A percentile compares a stretch with the other conserved stretches of the same genome.
Evolutionary conservation across 2,329 filamentous ascomycete genomes (phyloP).

Genomic region (Coniosporium uncinatum): DNA sequence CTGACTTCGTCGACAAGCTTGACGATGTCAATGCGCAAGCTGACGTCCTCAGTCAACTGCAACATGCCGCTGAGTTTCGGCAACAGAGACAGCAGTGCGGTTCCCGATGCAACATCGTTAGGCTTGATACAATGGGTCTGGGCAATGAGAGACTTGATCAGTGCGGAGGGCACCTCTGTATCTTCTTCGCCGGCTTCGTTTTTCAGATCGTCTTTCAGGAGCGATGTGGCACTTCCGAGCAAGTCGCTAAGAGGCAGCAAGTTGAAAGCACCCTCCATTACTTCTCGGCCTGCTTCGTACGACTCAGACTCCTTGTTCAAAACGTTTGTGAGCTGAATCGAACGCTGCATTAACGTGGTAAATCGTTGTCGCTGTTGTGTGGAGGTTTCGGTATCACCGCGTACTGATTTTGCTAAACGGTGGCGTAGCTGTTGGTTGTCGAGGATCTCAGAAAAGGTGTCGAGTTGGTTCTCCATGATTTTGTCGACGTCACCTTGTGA

Average conservation of each 20-base stretch:
- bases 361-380: constrained; percentile 2
- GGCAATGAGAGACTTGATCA: constrained; percentile 73
- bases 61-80: constrained; percentile 75
- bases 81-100: constrained; percentile 71
- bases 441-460: too few species aligned
- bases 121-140: constrained; percentile 71
- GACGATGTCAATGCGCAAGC: constrained; percentile 80
- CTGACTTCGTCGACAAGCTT: constrained; percentile 89
- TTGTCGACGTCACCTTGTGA: too few species aligned
- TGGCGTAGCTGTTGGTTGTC: too few species aligned
- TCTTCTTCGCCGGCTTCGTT: constrained; percentile 77
- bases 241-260: constrained; percentile 85
- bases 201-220: too few species aligned
- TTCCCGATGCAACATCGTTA: constrained; percentile 61
- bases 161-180: constrained; percentile 68
- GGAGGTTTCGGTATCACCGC: constrained; percentile 1
- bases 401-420: too few species aligned
- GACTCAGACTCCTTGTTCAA: constrained; percentile 2
- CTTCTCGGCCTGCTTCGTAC: constrained; percentile 52
- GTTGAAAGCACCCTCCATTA: constrained; percentile 75
- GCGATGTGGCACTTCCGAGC: too few species aligned
- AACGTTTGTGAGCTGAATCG: constrained; percentile 3
- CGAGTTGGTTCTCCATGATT: too few species aligned
- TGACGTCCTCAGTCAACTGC: constrained; percentile 62
- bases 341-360: constrained; percentile 1